Evolutionary conservation across 352 stramenopile genomes (phyloP).

Genomic region (Aphanomyces invadans): DNA sequence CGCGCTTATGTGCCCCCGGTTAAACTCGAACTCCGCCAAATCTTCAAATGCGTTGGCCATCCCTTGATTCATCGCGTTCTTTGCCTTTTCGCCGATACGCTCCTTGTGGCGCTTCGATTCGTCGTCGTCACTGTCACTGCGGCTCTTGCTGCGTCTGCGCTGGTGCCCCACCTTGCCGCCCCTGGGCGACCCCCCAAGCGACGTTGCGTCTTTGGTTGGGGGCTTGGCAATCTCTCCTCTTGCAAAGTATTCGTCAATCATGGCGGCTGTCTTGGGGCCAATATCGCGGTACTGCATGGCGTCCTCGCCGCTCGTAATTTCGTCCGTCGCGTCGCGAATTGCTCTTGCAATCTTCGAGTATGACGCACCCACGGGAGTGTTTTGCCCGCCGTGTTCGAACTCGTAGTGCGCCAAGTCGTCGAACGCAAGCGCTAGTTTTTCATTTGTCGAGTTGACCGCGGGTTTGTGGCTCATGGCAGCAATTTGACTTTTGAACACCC

Average conservation of each 20-base stretch:
- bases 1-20: constrained; percentile 75
- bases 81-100: not conserved
- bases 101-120: not conserved
- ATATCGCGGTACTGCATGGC: constrained; percentile 76
- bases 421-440: constrained; percentile 61
- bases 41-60: constrained; percentile 65
- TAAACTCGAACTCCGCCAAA: constrained; percentile 79
- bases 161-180: not conserved
- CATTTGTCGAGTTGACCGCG: constrained; percentile 52
- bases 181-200: too few relatives aligned
- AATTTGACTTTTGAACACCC: constrained; percentile 38
- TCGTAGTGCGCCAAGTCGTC: constrained; percentile 72
- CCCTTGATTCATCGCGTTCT: constrained; percentile 36
- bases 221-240: constrained; percentile 19
- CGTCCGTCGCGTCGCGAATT: constrained; percentile 54
- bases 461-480: constrained; percentile 51
- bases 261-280: constrained; percentile 61
- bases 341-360: constrained; percentile 83
- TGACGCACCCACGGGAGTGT: constrained; percentile 55
- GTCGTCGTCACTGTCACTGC: not conserved
- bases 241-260: constrained; percentile 83
- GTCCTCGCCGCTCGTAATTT: constrained; percentile 66
- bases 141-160: too few relatives aligned
- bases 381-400: constrained; percentile 78
- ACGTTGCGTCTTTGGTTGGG: not conserved